Conservation (phyloP, 2,329 filamentous ascomycete genomes). For the Xylariaceae sp. region DNA sequence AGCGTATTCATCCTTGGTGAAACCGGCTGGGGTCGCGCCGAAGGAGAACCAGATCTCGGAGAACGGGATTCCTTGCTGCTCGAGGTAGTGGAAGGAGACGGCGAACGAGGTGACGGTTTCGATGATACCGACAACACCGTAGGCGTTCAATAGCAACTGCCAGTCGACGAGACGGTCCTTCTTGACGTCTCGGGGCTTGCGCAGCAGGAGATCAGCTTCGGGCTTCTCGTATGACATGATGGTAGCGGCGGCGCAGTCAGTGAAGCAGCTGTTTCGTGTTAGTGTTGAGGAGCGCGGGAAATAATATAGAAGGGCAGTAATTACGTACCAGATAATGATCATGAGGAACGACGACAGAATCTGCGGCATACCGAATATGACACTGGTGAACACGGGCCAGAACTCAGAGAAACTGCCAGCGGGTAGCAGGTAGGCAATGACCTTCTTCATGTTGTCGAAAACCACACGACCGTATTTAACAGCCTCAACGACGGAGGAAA, state of each 20-base stretch:
- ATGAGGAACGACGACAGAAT: conserved; percentile 71
- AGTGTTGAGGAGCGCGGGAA: neutral
- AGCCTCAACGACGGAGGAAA: conserved; percentile 67
- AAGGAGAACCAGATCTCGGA: conserved; percentile 64
- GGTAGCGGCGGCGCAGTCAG: conserved; percentile 69
- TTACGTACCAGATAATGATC: conserved; percentile 56
- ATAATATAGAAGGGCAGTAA: conserved; percentile 20
- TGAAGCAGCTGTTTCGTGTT: conserved; percentile 56
- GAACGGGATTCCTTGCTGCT: conserved; percentile 62
- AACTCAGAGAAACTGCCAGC: conserved; percentile 73
- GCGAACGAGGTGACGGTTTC: conserved; percentile 58
- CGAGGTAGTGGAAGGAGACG: conserved; percentile 64
- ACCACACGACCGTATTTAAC: conserved; percentile 69
- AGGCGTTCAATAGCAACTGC: conserved; percentile 68
- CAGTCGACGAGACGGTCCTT: conserved; percentile 70
- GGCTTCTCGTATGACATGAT: conserved; percentile 72
- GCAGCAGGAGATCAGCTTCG: conserved; percentile 68
- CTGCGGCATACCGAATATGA: conserved; percentile 68
- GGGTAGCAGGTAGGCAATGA: conserved; percentile 67
- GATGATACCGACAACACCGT: conserved; percentile 64
- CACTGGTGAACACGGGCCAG: conserved; percentile 70
- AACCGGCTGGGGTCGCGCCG: conserved; percentile 43
- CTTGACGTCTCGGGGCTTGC: conserved; percentile 63
- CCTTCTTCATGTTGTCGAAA: conserved; percentile 79
- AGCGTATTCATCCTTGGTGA: conserved; percentile 37